A percentile compares a stretch with the other conserved stretches of the same genome.
phyloP scores from a whole-genome alignment of 2,329 filamentous ascomycete genomes.

The Neopestalotiopsis sp. region DNA sequence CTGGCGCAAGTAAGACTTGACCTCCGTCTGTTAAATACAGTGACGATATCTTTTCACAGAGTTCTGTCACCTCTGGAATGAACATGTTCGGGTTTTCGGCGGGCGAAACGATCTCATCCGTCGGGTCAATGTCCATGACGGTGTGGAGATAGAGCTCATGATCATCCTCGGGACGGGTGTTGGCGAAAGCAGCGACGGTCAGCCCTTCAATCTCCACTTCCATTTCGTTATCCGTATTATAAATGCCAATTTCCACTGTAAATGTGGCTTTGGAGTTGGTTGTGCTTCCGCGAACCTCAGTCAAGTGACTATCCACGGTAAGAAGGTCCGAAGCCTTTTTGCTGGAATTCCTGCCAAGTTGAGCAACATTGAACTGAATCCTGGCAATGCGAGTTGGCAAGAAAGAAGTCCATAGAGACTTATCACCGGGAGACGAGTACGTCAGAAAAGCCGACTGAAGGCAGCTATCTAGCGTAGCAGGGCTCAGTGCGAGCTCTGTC shows the following conservation, averaged over 20 bases:
- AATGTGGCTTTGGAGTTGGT: conserved; percentile 35
- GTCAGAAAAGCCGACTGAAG: conserved; percentile 48
- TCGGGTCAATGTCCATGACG: conserved; percentile 45
- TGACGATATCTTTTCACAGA: conserved; percentile 40
- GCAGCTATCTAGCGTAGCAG: conserved; percentile 46
- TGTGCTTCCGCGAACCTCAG: conserved; percentile 19
- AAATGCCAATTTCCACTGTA: conserved; percentile 31
- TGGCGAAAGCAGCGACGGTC: conserved; percentile 31
- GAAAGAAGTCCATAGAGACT: conserved; percentile 48
- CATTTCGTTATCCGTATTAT: conserved; percentile 30
- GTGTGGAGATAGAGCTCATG: conserved; percentile 36
- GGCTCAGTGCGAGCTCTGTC: conserved; percentile 41
- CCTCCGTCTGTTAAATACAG: conserved; percentile 30
- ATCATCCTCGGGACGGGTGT: conserved; percentile 34
- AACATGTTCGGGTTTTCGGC: conserved; percentile 1
- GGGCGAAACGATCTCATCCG: conserved; percentile 39
- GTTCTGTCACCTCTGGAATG: conserved; percentile 37
- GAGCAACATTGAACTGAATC: conserved; percentile 43
- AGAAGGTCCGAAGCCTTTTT: conserved; percentile 29
- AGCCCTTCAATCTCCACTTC: conserved; percentile 36
- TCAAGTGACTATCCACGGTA: conserved; percentile 37
- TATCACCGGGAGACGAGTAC: conserved; percentile 45
- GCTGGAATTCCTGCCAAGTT: conserved; percentile 23
- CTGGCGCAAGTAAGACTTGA: not conserved
- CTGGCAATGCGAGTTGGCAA: conserved; percentile 40